These are phyloP conservation scores for Zygosaccharomyces bisporus DNA, from an alignment of 805 yeast species.

Conservation along the genomic window DNA sequence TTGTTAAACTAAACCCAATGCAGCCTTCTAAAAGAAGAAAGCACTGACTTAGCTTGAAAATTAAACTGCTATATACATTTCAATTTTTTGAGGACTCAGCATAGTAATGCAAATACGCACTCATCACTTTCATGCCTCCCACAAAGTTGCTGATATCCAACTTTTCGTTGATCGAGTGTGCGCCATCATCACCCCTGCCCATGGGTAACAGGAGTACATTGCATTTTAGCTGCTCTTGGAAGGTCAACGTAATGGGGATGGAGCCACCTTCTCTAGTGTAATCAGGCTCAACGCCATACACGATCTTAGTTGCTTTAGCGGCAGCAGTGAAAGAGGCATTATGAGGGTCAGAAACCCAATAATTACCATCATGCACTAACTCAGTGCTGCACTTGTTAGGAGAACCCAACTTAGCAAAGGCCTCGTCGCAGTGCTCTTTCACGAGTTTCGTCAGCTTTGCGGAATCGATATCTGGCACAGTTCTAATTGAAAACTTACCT, in stretches of 20 bases:
- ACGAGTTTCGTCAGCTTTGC: slow-evolving; percentile 75
- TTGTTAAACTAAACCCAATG: too few relatives aligned
- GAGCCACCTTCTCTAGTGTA: slow-evolving; percentile 99
- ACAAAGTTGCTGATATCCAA: slow-evolving; percentile 83
- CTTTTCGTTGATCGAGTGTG: slow-evolving; percentile 97
- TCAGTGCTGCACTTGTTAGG: slow-evolving; percentile 71
- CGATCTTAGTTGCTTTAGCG: slow-evolving; percentile 86
- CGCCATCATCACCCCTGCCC: slow-evolving; percentile 99
- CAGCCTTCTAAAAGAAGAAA: too few relatives aligned
- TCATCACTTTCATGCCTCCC: slow-evolving; percentile 88
- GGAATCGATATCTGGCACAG: slow-evolving; percentile 91
- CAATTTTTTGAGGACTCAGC: slow-evolving; percentile 40
- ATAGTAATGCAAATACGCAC: slow-evolving; percentile 89
- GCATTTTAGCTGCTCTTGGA: slow-evolving; percentile 81
- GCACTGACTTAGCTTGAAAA: not conserved
- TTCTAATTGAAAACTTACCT: slow-evolving; percentile 95
- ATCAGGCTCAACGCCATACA: slow-evolving; percentile 94
- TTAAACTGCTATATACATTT: not conserved
- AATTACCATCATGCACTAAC: slow-evolving; percentile 89
- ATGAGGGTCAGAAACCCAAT: slow-evolving; percentile 94
- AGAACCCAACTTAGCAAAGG: slow-evolving; percentile 64
- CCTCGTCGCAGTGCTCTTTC: slow-evolving; percentile 59
- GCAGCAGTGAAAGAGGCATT: slow-evolving; percentile 94
- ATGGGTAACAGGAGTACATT: slow-evolving; percentile 88
- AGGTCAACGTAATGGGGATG: slow-evolving; percentile 92